Conservation (phyloP, 192 early-diverging fungal genomes). For the Phlyctochytrium planicorne region DNA sequence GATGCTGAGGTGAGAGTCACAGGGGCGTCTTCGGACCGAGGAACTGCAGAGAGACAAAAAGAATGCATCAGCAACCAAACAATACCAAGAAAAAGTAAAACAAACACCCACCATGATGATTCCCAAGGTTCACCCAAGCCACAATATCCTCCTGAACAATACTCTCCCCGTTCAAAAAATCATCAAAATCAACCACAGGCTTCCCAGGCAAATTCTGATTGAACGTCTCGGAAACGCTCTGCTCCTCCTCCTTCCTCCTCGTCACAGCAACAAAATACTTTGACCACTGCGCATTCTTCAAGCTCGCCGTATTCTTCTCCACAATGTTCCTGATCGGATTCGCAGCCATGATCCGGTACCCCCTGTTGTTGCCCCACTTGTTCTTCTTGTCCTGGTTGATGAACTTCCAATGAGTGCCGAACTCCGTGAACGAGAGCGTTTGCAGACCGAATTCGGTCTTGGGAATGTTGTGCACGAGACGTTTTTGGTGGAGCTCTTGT, state of each 20-base stretch:
- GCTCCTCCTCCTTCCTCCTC: constrained; percentile 12
- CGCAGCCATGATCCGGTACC: constrained; percentile 15
- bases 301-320: constrained; percentile 3
- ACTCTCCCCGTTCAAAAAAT: constrained; percentile 10
- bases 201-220: constrained; percentile 16
- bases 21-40: constrained; percentile 12
- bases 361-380: constrained; percentile 9
- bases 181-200: constrained; percentile 10
- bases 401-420: not conserved
- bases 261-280: constrained; percentile 11
- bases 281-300: constrained; percentile 12
- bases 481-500: not conserved
- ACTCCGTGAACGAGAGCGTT: not conserved
- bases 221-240: constrained; percentile 6
- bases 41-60: not conserved
- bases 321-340: not conserved
- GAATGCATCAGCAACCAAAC: not conserved
- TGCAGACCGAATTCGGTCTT: not conserved
- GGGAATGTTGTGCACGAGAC: not conserved
- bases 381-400: constrained; percentile 12
- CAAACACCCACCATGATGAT: not conserved
- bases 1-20: constrained; percentile 7
- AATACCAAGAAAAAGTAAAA: not conserved
- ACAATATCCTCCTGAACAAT: constrained; percentile 13
- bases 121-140: constrained; percentile 15